These are phyloP conservation scores for Bidens hawaiensis DNA, from an alignment of 140 eudicot species.

Conservation along the genomic window DNA sequence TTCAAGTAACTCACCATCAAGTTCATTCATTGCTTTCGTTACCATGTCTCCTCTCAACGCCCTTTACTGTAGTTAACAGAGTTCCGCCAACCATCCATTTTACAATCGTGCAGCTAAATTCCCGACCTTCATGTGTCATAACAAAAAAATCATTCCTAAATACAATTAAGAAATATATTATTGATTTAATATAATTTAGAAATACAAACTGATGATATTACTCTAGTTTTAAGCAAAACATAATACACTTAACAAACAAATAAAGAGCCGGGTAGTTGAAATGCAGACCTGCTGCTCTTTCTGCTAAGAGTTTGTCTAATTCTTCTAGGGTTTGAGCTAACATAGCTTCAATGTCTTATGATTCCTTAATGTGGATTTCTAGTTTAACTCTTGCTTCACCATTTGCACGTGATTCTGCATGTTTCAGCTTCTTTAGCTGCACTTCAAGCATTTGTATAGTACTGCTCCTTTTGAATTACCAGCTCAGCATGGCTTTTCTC, in stretches of 20 bases:
- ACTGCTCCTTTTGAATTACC: constrained; percentile 80
- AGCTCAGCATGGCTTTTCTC: constrained; percentile 85
- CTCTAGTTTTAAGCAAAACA: neutral
- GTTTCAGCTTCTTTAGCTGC: constrained; percentile 98
- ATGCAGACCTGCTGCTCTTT: constrained; percentile 87
- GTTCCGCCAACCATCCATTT: no score
- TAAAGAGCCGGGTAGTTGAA: constrained; percentile 5
- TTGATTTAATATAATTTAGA: no score
- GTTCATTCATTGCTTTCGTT: no score
- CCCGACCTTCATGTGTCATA: no score
- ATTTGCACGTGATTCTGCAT: constrained; percentile 87
- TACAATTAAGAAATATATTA: no score
- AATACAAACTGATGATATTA: no score
- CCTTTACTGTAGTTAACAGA: no score
- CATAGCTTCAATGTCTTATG: constrained; percentile 86
- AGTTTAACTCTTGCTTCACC: constrained; percentile 83
- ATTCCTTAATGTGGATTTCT: constrained; percentile 71
- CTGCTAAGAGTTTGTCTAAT: constrained; percentile 89
- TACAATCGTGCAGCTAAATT: no score
- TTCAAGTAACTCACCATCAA: no score
- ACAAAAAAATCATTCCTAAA: no score
- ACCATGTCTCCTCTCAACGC: no score
- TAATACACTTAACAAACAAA: no score
- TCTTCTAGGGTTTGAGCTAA: constrained; percentile 89
- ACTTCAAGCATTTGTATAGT: constrained; percentile 64